Conservation (phyloP, 2,329 filamentous ascomycete genomes). For the Penicillium sp. region DNA sequence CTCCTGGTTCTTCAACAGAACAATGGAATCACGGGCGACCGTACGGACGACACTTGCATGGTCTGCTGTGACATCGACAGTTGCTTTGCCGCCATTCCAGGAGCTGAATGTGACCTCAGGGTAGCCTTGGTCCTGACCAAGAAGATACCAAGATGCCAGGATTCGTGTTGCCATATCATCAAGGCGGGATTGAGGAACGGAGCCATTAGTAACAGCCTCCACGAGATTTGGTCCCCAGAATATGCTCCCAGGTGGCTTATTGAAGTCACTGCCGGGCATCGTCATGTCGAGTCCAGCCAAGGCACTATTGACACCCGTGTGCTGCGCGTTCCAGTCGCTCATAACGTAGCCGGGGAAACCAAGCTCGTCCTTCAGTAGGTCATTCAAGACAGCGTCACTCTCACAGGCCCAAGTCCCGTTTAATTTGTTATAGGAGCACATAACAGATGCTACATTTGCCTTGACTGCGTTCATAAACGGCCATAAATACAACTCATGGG, state of each 20-base stretch:
- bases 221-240: constrained; percentile 37
- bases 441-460: constrained; percentile 51
- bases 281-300: constrained; percentile 72
- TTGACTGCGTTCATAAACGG: constrained; percentile 65
- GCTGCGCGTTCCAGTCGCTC: constrained; percentile 72
- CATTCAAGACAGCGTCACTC: constrained; percentile 67
- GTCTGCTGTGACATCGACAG: constrained; percentile 32
- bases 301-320: constrained; percentile 58
- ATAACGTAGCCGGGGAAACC: constrained; percentile 74
- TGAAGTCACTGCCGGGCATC: constrained; percentile 58
- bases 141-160: constrained; percentile 43
- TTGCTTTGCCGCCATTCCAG: constrained; percentile 34
- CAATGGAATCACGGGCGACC: constrained; percentile 41
- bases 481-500: constrained; percentile 71
- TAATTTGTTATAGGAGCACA: constrained; percentile 51
- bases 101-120: constrained; percentile 40
- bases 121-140: constrained; percentile 41
- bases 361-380: constrained; percentile 67
- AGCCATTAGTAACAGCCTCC: constrained; percentile 53
- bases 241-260: constrained; percentile 17
- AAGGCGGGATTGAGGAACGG: constrained; percentile 48
- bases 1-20: constrained; percentile 41
- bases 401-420: constrained; percentile 76
- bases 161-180: constrained; percentile 53
- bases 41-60: constrained; percentile 34